Percentiles rank a stretch among this genome's conserved stretches.
Conservation (phyloP, 2,329 filamentous ascomycete genomes). For the Ascochyta lentis region DNA sequence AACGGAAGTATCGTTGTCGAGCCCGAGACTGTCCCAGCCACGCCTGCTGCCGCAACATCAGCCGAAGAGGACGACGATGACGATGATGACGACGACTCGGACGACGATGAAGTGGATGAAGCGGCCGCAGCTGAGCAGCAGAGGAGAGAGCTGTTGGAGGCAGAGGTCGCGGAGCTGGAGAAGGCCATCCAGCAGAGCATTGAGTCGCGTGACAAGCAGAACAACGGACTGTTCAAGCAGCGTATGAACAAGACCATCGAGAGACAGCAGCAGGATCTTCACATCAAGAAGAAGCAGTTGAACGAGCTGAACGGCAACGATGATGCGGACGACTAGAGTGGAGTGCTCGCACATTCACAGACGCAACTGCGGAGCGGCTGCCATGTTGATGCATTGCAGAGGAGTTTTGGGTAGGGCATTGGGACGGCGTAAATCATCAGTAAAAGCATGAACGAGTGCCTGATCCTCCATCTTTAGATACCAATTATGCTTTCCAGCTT, state of each 20-base stretch:
- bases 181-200: slow-evolving; percentile 55
- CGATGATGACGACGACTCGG: slow-evolving; percentile 53
- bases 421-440: slow-evolving; percentile 4
- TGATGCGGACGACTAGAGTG: slow-evolving; percentile 17
- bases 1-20: slow-evolving; percentile 36
- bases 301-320: slow-evolving; percentile 37
- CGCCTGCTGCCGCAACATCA: slow-evolving; percentile 42
- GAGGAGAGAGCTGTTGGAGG: slow-evolving; percentile 53
- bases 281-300: slow-evolving; percentile 60
- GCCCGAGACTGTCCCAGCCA: slow-evolving; percentile 41
- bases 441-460: not conserved
- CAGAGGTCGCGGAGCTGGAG: slow-evolving; percentile 64
- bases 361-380: not conserved
- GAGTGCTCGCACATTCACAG: not conserved
- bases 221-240: slow-evolving; percentile 58
- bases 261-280: slow-evolving; percentile 55
- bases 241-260: slow-evolving; percentile 58
- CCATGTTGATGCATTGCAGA: slow-evolving; percentile 5
- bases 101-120: slow-evolving; percentile 56
- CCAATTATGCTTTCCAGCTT: not conserved
- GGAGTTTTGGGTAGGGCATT: slow-evolving; percentile 10
- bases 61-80: slow-evolving; percentile 52
- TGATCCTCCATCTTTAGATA: slow-evolving; percentile 8
- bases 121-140: slow-evolving; percentile 57
- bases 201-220: slow-evolving; percentile 52